Conservation (phyloP, 768 basidiomycete species). For the Pulveroboletus sp. region DNA sequence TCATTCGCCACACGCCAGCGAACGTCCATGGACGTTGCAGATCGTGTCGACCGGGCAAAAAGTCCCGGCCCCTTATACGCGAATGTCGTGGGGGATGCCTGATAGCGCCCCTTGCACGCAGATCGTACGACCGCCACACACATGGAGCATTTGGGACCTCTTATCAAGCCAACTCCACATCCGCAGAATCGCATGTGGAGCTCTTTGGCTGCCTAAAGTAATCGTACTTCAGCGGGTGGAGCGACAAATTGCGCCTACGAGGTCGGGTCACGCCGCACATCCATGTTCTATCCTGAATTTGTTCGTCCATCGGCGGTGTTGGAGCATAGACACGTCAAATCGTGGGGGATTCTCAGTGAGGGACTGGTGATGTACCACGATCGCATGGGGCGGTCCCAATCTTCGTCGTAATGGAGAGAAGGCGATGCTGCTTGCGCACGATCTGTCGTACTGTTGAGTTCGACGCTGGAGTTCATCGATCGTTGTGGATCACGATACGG, state of each 20-base stretch:
- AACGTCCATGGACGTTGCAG: background rate
- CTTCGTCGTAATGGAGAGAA: background rate
- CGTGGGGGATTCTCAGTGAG: background rate
- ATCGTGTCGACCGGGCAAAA: background rate
- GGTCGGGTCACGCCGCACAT: background rate
- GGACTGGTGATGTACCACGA: background rate
- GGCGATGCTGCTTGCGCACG: background rate
- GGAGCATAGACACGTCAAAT: background rate
- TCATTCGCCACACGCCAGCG: background rate
- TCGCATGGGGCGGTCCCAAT: background rate
- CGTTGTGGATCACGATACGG: background rate
- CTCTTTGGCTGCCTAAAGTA: slow-evolving; percentile 2
- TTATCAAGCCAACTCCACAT: slow-evolving; percentile 5
- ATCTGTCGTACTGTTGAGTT: background rate
- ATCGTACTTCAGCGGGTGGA: background rate
- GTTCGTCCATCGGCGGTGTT: background rate
- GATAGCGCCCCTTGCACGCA: background rate
- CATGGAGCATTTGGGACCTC: background rate
- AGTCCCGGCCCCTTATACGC: background rate
- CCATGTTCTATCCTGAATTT: background rate
- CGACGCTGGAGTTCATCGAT: background rate
- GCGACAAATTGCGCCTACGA: background rate
- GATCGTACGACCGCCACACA: background rate
- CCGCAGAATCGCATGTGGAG: background rate
- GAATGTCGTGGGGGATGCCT: background rate